Base-by-base conservation (phyloP, 2,329 filamentous ascomycete species). In the Talaromyces amestolkiae region DNA sequence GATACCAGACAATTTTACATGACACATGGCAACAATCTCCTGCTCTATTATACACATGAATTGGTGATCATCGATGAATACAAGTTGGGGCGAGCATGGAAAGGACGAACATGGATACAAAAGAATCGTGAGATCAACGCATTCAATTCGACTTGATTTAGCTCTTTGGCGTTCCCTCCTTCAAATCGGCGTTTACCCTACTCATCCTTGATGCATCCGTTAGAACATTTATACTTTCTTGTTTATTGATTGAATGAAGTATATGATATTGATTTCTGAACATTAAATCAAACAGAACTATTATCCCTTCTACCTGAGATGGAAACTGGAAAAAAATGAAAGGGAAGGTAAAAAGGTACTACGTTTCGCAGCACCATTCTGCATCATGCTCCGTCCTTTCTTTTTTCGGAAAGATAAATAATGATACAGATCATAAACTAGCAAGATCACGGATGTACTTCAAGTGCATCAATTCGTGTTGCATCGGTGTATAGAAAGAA, bases 241-340 rank as follows among this genome's bases (percentile, higher is more conserved):
- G 37, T 24, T 39, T 56, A 56, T 37, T 37, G 51, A 35, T 35
- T 56, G 53, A 56, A 56, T 56, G 53, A 56, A 56, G 56, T 31
- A 59, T 43, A 59, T 59, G 27, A 59, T 59, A 43, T n/a, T 45
- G 39, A 43, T 33, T 45, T 24, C 11, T 59, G 13, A 59, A 59
- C 39, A 41, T 45, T 59, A 59, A 59, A 41, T 24, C 22, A 59
- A 59, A 59, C 39, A 45, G 27, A 43, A 27, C 37, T 41, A 37
- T 27, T 43, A 59, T 59, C 56, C 56, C 56, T 45, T 59, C 56
- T 59, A 59, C 56, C 56, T 31, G 56, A 59, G 56, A 59, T 59
- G 56, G 56, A 45, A 43, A 45, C 22, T 33, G 3, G 24, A 59
- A 45, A 31, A 3, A 31, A 59, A 19, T 1, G 5, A 27, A 58